Conservation (phyloP, 371 early-diverging fungal species). For the Sporodiniella umbellata region DNA sequence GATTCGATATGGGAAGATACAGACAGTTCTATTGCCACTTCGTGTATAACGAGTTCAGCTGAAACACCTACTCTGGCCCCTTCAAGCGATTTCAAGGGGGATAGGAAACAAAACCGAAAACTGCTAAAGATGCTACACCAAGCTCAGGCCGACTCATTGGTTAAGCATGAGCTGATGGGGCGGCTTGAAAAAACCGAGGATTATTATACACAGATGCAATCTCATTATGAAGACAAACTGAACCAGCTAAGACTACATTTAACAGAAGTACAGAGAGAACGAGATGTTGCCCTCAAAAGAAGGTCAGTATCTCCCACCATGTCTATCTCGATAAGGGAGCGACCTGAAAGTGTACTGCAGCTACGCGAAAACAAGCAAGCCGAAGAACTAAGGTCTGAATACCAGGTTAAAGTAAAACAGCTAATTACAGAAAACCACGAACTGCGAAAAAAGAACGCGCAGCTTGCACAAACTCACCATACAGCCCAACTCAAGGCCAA, state of each 20-base stretch:
- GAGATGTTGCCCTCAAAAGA: constrained; percentile 39
- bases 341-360: constrained; percentile 11
- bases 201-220: constrained; percentile 52
- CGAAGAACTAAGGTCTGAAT: constrained; percentile 35
- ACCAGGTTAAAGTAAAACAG: constrained; percentile 64
- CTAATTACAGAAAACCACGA: constrained; percentile 65
- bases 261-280: constrained; percentile 52
- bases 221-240: constrained; percentile 67
- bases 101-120: constrained; percentile 27
- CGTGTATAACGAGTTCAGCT: constrained; percentile 37
- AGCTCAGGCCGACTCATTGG: constrained; percentile 64
- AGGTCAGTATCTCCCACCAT: neutral
- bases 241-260: constrained; percentile 54
- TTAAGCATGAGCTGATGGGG: constrained; percentile 52
- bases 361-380: constrained; percentile 29
- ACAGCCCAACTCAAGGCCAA: constrained; percentile 49
- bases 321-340: neutral
- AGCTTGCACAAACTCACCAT: constrained; percentile 43
- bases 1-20: constrained; percentile 45
- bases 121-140: constrained; percentile 55
- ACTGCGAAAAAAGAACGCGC: constrained; percentile 50
- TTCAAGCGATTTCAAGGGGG: constrained; percentile 2
- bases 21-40: constrained; percentile 33
- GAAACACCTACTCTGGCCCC: constrained; percentile 12
- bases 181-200: constrained; percentile 55